Base-by-base conservation (phyloP, 31 red algal species). In the Endocladia muricata region DNA sequence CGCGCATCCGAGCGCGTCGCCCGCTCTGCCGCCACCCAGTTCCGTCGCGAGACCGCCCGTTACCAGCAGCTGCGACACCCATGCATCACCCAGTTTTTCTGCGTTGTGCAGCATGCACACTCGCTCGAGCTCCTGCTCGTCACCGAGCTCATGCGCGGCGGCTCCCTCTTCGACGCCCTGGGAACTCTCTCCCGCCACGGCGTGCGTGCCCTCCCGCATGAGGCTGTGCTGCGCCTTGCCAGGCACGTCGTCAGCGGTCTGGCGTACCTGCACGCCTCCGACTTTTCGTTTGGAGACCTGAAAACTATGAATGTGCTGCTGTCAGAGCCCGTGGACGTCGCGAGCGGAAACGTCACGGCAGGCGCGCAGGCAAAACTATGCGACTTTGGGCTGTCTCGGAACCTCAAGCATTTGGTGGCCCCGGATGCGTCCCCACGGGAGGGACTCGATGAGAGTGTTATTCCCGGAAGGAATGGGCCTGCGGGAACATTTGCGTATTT, bases 221-320 rank as follows among this genome's bases (percentile, higher is more conserved):
- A 70, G 21, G 60, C 70, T 2, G n/a, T 76, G 37, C 42, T 86
- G 2, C 70, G 74, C 31, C 25, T 86, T 9, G 55, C 82, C 0
- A 44, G 38, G 23, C 41, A 86, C 4, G 42, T 77, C 33, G 56
- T 73, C 2, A 67, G 71, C 37, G 82, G 41, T 3, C 47, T 86
- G n/a, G 28, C 64, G 2, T 86, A 86, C 40, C 41, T 86, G 17
- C 82, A 86, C 60, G 61, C 73, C 44, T 59, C 44, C 0, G 28
- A 54, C 59, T 77, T 86, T 70, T 86, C 82, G 2, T 77, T 70
- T n/a, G 82, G 82, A n/a, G 82, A 86, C 37, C 29, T 86, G 6
- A 86, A 86, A 73, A 73, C 57, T 8, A 67, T 86, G 62, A 86
- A 86, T 43, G 43, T 86, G 5, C 47, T 77, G 39, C 72, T 86